Base-by-base conservation (phyloP, 192 early-diverging fungal species). In the Rhizoclosmatium sp. region DNA sequence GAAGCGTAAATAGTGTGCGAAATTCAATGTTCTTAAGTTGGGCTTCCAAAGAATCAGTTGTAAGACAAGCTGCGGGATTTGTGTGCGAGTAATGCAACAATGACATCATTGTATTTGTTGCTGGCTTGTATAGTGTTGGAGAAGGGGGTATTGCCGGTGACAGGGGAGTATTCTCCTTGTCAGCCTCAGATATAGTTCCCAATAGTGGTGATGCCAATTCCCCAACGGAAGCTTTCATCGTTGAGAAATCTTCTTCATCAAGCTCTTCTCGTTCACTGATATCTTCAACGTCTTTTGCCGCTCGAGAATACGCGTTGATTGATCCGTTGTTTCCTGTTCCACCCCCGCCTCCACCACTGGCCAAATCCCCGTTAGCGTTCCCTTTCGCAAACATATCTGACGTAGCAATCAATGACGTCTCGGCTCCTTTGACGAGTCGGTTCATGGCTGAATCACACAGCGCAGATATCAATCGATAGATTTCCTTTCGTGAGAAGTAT, bases 381-480 rank as follows among this genome's bases (percentile, higher is more conserved):
- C 78, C 65, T 73, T 90, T 90, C 12, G 86, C 78, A 83, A 83
- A 90, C 85, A 90, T 85, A 47, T 90, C 88, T 5, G 84, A 77
- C 3, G 85, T 80, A 16, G 85, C 79, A n/a, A 86, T 84, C 16
- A 87, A 61, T 0, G 88, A 88, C 31, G 80, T 87, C 75, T 90
- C 88, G 19, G 88, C 86, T 4, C 88, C 88, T 74, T 88, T 90
- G 41, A 90, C 82, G 3, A 90, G 80, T 10, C 86, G 78, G 62
- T 90, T 86, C 88, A 90, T 90, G 4, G 88, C 85, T 45, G 88
- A 86, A 62, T 90, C 82, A 44, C 75, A 60, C 3, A 90, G 81
- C 16, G 75, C 75, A 21, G 47, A 80, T 4, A 90, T 70, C 12
- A 81, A 68, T 9, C 87, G 83, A 67, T 75, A 90, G 2, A 90